Evolutionary conservation across 225 moss, liverwort and hornwort genomes (phyloP), one percentile per base, ranked within the genome.

Genomic region (Lunularia cruciata): DNA sequence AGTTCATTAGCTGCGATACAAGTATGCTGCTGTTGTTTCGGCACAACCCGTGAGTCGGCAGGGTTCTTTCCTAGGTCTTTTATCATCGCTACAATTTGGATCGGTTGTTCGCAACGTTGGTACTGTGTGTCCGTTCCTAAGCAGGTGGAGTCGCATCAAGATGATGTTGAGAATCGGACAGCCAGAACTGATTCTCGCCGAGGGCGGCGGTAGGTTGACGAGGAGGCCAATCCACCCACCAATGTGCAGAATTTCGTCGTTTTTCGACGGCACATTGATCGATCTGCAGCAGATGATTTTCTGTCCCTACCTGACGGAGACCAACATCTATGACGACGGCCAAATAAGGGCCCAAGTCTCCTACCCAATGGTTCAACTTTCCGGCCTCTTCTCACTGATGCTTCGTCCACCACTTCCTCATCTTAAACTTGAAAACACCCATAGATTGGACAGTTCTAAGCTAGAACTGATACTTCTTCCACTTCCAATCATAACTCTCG

Each of bases 71-170:
- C 54, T 54, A 28, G 23, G 26, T 54, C 54, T 28, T 11, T 54
- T n/a, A n/a, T n/a, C n/a, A 54, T 54, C 11, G 54, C 54, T 54
- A 54, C 54, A 27, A 54, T 54, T 28, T 25, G 54, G 54, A 54
- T 54, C 54, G 28, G 54, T 54, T 54, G 54, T 54, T 28, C 26
- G 28, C 27, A 54, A 54, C 7, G 10, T 3, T 54, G 13, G 27
- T 54, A 54, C n/a, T n/a, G n/a, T n/a, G n/a, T 28, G 54, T 54
- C 54, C 54, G 54, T 54, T 54, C 54, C 54, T 54, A 54, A 27
- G 28, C 54, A 25, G 12, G 54, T 54, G 54, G 54, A 54, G 26
- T 54, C 5, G 54, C 28, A 28, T 54, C 27, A 54, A 26, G 27
- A 28, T 11, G n/a, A n/a, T 28, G 9, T 3, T 2, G 54, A 54